Evolutionary conservation across 116 monocot species (phyloP).

Genomic region (Iris pallida): DNA sequence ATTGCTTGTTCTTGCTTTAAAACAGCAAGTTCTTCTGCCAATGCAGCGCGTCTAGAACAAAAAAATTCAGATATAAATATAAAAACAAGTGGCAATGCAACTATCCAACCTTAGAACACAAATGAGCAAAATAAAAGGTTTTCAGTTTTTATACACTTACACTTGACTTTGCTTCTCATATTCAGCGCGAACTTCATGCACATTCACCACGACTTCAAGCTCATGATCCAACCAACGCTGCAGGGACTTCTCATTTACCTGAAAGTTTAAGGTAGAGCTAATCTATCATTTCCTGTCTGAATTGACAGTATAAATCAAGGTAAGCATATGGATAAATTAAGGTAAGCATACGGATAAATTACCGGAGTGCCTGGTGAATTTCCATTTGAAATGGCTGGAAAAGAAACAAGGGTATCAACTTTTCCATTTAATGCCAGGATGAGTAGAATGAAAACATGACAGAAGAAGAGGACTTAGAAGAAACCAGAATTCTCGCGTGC

Average conservation of each 20-base stretch:
- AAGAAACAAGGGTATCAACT: background rate
- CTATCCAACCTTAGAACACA: background rate
- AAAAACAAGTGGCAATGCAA: background rate
- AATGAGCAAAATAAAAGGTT: background rate
- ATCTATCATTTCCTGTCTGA: background rate
- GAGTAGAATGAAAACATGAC: background rate
- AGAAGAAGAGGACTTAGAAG: background rate
- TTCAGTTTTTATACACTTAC: conserved; percentile 37
- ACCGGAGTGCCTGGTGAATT: conserved; percentile 49
- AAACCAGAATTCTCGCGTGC: conserved; percentile 60
- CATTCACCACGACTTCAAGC: conserved; percentile 90
- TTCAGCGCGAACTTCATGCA: conserved; percentile 90
- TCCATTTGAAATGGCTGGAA: conserved; percentile 60
- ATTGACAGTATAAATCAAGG: background rate
- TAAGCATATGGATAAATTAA: background rate
- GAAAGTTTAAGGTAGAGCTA: conserved; percentile 14
- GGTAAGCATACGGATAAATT: background rate
- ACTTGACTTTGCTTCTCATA: conserved; percentile 98
- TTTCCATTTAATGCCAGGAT: background rate
- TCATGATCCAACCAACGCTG: conserved; percentile 95
- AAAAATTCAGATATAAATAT: conserved; percentile 9
- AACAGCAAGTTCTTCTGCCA: conserved; percentile 77
- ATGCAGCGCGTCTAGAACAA: conserved; percentile 59
- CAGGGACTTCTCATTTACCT: conserved; percentile 87
- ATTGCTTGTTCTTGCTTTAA: conserved; percentile 72